Conservation (phyloP, 2,329 filamentous ascomycete species). For the Colletotrichum plurivorum region DNA sequence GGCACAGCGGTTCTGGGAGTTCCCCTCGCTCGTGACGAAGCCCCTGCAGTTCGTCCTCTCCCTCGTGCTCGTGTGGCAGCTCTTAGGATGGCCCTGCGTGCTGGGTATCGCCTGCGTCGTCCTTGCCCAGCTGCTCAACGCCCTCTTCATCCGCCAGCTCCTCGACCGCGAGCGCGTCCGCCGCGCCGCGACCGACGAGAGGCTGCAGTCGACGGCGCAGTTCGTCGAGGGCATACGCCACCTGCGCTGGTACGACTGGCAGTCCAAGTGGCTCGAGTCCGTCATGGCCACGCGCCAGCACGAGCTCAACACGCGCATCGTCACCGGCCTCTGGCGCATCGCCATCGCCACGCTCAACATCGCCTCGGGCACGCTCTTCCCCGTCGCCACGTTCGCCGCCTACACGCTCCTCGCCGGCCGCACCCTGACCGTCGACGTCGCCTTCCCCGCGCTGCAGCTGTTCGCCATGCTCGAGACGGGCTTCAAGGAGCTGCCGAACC, state of each 20-base stretch:
- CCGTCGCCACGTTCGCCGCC: constrained; percentile 84
- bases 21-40: constrained; percentile 80
- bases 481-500: constrained; percentile 79
- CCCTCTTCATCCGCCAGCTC: constrained; percentile 74
- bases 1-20: constrained; percentile 90
- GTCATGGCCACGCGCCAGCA: constrained; percentile 78
- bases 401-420: constrained; percentile 81
- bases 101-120: constrained; percentile 79
- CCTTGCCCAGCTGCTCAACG: constrained; percentile 78
- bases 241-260: constrained; percentile 87
- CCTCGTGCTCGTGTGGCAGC: constrained; percentile 79
- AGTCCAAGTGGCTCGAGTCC: constrained; percentile 78
- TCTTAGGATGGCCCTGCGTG: constrained; percentile 86
- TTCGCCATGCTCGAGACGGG: constrained; percentile 82
- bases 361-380: constrained; percentile 81
- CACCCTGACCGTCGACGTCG: constrained; percentile 82
- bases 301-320: constrained; percentile 76
- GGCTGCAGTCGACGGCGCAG: constrained; percentile 85
- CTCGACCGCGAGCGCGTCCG: constrained; percentile 79
- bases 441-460: constrained; percentile 87
- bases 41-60: constrained; percentile 84
- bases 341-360: constrained; percentile 79
- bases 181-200: constrained; percentile 81
- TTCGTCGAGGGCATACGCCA: constrained; percentile 90
- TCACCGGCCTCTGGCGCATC: constrained; percentile 74